phyloP scores from a whole-genome alignment of 257 asterid species.

The Jacaranda mimosifolia region DNA sequence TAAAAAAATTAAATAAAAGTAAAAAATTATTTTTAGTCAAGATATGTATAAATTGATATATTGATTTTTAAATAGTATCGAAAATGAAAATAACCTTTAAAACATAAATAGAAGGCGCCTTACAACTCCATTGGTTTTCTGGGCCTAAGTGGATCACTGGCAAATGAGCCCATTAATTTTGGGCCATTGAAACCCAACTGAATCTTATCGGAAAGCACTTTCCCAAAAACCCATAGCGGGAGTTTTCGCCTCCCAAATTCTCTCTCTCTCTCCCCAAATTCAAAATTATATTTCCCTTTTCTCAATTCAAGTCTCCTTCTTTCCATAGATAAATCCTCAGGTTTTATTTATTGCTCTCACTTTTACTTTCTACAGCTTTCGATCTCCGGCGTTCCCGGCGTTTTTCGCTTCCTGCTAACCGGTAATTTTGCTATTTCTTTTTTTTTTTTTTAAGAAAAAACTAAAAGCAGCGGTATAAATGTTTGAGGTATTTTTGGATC shows the following conservation, averaged over 20 bases:
- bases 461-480: not conserved
- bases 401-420: conserved; percentile 30
- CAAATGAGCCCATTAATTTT: conserved; percentile 16
- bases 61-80: no score
- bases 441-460: not conserved
- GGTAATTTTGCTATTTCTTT: conserved; percentile 31
- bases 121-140: not conserved
- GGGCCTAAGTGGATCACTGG: conserved; percentile 4
- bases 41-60: no score
- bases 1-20: no score
- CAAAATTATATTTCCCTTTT: conserved; percentile 25
- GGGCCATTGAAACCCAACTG: conserved; percentile 18
- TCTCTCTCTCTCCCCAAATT: conserved; percentile 40
- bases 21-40: no score
- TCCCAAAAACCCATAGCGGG: conserved; percentile 41
- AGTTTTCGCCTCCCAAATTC: conserved; percentile 9
- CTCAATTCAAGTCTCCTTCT: conserved; percentile 17
- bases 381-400: conserved; percentile 23
- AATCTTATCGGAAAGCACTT: conserved; percentile 6
- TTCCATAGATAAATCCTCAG: conserved; percentile 7
- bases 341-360: not conserved
- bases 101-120: not conserved
- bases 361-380: not conserved
- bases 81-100: no score
- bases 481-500: conserved; percentile 27